Conservation (phyloP, 768 basidiomycete species). For the Suillus cothurnatus region DNA sequence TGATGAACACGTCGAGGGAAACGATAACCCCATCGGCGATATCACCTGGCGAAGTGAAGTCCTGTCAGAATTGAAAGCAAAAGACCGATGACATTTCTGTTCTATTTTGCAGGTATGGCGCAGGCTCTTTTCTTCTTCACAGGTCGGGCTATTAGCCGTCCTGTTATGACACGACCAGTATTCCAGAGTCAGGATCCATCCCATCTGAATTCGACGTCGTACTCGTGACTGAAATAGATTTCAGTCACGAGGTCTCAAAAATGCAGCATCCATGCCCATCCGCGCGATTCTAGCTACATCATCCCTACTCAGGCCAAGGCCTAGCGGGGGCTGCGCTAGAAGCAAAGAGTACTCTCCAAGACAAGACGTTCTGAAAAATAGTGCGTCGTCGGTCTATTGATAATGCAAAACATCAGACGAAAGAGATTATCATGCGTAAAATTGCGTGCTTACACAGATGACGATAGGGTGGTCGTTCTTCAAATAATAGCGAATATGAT, state of each 20-base stretch:
- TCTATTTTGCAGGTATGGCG: background rate
- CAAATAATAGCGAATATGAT: background rate
- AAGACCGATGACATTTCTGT: background rate
- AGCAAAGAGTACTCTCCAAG: slow-evolving; percentile 80
- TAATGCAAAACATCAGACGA: background rate
- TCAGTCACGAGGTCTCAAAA: background rate
- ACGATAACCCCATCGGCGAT: too few relatives aligned
- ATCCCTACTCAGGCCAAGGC: slow-evolving; percentile 63
- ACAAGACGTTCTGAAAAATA: slow-evolving; percentile 39
- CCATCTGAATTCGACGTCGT: background rate
- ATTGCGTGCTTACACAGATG: background rate
- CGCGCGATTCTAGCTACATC: slow-evolving; percentile 61
- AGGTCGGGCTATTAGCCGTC: background rate
- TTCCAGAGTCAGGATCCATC: background rate
- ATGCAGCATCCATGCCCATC: slow-evolving; percentile 51
- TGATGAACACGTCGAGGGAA: too few relatives aligned
- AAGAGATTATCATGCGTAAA: background rate
- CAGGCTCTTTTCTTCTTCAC: background rate
- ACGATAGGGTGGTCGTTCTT: background rate
- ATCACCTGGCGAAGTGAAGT: too few relatives aligned
- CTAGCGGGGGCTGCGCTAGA: slow-evolving; percentile 66
- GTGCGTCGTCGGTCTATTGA: background rate
- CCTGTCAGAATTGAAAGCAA: too few relatives aligned
- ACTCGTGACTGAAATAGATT: background rate
- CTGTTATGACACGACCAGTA: background rate